Evolutionary conservation across 2,329 filamentous ascomycete species (phyloP).

Genomic region (Fusarium torulosum): DNA sequence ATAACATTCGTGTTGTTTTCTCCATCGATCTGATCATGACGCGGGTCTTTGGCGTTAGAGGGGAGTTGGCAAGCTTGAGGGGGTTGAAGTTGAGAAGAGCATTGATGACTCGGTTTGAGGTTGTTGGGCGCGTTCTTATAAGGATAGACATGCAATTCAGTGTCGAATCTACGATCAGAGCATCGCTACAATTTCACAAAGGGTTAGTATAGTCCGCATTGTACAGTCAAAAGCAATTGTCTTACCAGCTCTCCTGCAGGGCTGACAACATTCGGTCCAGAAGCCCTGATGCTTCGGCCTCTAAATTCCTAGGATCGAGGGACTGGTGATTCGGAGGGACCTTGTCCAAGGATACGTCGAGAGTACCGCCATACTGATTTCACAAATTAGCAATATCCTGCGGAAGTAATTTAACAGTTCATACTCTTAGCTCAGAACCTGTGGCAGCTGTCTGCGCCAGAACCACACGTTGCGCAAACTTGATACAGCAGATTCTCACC

Average conservation of each 20-base stretch:
- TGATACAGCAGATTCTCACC: conserved; percentile 93
- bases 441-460: conserved; percentile 90
- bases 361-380: conserved; percentile 59
- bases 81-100: conserved; percentile 93
- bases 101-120: conserved; percentile 86
- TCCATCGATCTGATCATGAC: conserved; percentile 95
- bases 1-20: conserved; percentile 85
- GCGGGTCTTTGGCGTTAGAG: conserved; percentile 81
- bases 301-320: conserved; percentile 82
- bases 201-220: conserved; percentile 12
- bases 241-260: conserved; percentile 87
- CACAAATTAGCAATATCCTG: conserved; percentile 27
- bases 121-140: conserved; percentile 82
- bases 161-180: conserved; percentile 88
- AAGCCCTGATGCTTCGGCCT: conserved; percentile 92
- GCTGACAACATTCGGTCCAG: conserved; percentile 88
- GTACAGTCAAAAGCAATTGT: not conserved
- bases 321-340: conserved; percentile 86
- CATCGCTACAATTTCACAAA: conserved; percentile 72
- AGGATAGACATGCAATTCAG: conserved; percentile 88
- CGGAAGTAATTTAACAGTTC: not conserved
- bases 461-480: conserved; percentile 94
- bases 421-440: conserved; percentile 84
- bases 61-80: conserved; percentile 80
- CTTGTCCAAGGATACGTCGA: conserved; percentile 87